Percentiles rank a stretch among this genome's conserved stretches.
These are phyloP conservation scores for Perkinsus marinus DNA, from an alignment of 169 alveolate species.

Conservation along the genomic window DNA sequence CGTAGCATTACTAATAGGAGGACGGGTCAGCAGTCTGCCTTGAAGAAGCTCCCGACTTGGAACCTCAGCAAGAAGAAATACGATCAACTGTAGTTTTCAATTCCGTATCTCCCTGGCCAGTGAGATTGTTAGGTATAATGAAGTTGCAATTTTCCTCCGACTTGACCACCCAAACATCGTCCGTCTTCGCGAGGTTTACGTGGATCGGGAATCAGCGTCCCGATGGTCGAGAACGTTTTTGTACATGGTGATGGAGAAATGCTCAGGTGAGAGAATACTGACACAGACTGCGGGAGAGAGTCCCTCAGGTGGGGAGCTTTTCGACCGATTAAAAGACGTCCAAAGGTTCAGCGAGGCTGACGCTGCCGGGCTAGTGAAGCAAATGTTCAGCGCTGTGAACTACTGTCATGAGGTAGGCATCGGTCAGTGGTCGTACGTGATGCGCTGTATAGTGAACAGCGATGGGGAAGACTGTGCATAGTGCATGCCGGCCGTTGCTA, in stretches of 20 bases:
- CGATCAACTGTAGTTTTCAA: background rate
- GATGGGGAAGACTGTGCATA: too few relatives aligned
- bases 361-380: conserved; percentile 47
- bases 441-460: too few relatives aligned
- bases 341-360: conserved; percentile 47
- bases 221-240: background rate
- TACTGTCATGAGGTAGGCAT: conserved; percentile 33
- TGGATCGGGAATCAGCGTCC: conserved; percentile 24
- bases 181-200: conserved; percentile 34
- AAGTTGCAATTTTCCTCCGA: background rate
- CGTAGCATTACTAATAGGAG: background rate
- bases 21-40: background rate
- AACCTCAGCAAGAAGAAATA: background rate
- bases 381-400: conserved; percentile 48
- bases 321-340: conserved; percentile 33
- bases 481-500: too few relatives aligned
- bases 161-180: conserved; percentile 51
- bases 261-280: conserved; percentile 35
- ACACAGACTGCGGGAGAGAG: too few relatives aligned
- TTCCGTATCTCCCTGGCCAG: background rate
- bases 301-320: conserved; percentile 42
- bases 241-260: conserved; percentile 49
- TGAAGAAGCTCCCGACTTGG: background rate
- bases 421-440: too few relatives aligned
- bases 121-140: background rate